These are phyloP conservation scores for California macrophylla DNA, from an alignment of 441 rosid species.

Conservation along the genomic window DNA sequence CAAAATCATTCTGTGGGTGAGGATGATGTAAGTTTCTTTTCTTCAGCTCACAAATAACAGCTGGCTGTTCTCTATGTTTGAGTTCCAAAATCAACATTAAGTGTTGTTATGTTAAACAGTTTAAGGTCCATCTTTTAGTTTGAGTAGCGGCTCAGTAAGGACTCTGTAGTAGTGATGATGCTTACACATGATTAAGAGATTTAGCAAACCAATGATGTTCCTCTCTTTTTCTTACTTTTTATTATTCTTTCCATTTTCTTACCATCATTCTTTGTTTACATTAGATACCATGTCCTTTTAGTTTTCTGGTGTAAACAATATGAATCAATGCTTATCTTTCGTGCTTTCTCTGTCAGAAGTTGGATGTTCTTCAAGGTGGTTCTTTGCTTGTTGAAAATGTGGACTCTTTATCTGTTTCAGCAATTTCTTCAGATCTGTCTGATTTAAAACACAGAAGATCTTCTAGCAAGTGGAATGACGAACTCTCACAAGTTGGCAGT, in stretches of 20 bases:
- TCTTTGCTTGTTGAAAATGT: conserved; percentile 50
- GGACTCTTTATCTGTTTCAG: conserved; percentile 45
- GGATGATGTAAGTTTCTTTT: conserved; percentile 53
- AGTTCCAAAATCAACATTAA: neutral
- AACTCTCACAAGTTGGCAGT: conserved; percentile 61
- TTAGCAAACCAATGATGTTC: neutral
- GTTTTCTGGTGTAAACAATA: conserved; percentile 3
- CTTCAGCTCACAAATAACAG: neutral
- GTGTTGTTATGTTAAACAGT: neutral
- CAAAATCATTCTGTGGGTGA: conserved; percentile 53
- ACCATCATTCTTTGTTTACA: neutral
- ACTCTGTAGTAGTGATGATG: neutral
- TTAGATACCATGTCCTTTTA: conserved; percentile 1
- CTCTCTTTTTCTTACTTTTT: neutral
- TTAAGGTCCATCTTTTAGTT: neutral
- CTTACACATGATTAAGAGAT: neutral
- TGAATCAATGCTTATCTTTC: conserved; percentile 14
- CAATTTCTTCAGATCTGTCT: conserved; percentile 41
- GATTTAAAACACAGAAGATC: conserved; percentile 57
- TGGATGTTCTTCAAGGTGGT: conserved; percentile 42
- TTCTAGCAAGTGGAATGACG: conserved; percentile 75
- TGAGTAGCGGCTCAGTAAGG: neutral
- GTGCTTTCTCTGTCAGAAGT: conserved; percentile 35
- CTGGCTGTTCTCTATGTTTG: neutral
- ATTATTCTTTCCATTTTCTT: neutral